phyloP scores from a whole-genome alignment of 139 green algal genomes.

The Eudorina sp. region DNA sequence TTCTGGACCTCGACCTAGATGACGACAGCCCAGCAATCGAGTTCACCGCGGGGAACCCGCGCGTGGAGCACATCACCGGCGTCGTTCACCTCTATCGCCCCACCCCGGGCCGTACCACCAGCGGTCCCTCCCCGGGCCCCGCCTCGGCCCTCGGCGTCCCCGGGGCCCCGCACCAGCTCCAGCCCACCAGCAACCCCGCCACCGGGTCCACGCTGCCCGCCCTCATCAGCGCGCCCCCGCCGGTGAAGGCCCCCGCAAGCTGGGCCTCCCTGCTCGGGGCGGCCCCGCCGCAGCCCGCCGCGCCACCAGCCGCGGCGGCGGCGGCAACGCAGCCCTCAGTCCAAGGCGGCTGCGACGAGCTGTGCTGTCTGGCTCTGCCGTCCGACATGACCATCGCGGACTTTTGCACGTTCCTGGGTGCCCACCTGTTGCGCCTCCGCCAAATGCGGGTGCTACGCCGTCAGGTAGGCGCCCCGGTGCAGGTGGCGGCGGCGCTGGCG shows the following conservation, averaged over 20 bases:
- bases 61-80: conserved; percentile 91
- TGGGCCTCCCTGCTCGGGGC: conserved; percentile 13
- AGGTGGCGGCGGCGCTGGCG: neutral
- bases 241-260: neutral
- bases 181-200: neutral
- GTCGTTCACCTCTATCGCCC: conserved; percentile 87
- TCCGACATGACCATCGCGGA: conserved; percentile 90
- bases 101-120: conserved; percentile 17
- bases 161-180: neutral
- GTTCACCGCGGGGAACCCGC: conserved; percentile 89
- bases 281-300: neutral
- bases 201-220: neutral
- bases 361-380: conserved; percentile 91
- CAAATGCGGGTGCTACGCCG: conserved; percentile 87
- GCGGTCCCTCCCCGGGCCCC: neutral
- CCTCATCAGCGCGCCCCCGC: neutral
- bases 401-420: conserved; percentile 91
- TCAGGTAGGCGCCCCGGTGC: conserved; percentile 53
- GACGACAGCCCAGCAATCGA: conserved; percentile 50
- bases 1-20: conserved; percentile 23
- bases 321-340: neutral
- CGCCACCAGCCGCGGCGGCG: neutral
- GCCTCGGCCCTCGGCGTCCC: neutral
- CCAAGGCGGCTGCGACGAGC: conserved; percentile 46
- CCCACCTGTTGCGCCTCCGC: conserved; percentile 73